A percentile compares a stretch with the other conserved stretches of the same genome.
Evolutionary conservation across 1,284 basidiomycete species (phyloP).

Genomic region (Fomitopsis betulina): DNA sequence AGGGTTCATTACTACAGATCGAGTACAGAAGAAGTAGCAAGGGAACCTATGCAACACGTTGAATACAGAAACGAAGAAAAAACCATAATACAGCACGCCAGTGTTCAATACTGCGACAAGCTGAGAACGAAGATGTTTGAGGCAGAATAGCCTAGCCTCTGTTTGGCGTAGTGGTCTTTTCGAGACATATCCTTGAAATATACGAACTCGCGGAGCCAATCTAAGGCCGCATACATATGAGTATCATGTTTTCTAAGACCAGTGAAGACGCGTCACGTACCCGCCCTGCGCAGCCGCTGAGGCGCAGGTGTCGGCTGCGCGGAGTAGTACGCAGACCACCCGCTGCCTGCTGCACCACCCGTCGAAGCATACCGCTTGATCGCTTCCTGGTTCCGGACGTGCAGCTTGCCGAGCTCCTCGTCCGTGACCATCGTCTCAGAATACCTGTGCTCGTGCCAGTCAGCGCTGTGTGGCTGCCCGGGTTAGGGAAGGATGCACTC

Average conservation of each 20-base stretch:
- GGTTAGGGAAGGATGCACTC: conserved; percentile 47
- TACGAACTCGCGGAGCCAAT: conserved; percentile 69
- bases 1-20: too few relatives aligned
- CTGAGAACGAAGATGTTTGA: conserved; percentile 72
- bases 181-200: conserved; percentile 63
- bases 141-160: conserved; percentile 67
- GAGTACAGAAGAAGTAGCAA: not conserved
- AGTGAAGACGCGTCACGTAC: conserved; percentile 34
- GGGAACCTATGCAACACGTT: not conserved
- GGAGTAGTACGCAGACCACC: conserved; percentile 44
- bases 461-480: not conserved
- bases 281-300: conserved; percentile 48
- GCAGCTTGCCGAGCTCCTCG: conserved; percentile 55
- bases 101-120: conserved; percentile 8
- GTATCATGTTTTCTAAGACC: not conserved
- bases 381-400: conserved; percentile 61
- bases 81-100: not conserved
- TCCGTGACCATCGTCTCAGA: conserved; percentile 63
- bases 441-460: conserved; percentile 44
- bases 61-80: not conserved
- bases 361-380: conserved; percentile 54
- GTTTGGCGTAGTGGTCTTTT: conserved; percentile 53
- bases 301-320: conserved; percentile 38
- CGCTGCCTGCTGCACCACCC: conserved; percentile 28
- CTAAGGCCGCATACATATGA: conserved; percentile 29